Evolutionary conservation across 2,329 filamentous ascomycete species (phyloP).

Genomic region (Cytospora schulzeri): DNA sequence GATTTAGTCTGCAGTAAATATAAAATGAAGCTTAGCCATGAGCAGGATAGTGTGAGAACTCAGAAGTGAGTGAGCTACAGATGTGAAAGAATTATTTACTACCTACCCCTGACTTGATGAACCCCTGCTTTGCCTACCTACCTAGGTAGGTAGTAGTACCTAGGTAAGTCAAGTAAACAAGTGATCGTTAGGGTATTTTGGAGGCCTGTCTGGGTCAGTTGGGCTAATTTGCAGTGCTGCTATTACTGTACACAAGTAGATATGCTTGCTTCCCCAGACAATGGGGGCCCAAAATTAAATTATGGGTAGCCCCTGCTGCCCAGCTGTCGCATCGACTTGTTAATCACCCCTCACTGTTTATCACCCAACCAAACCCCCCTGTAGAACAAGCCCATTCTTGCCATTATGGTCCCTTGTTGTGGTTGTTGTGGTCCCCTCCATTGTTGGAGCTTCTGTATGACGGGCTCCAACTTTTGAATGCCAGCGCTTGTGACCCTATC

Average conservation of each 20-base stretch:
- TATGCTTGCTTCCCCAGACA: neutral
- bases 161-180: neutral
- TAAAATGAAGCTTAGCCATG: neutral
- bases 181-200: too few species aligned
- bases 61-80: neutral
- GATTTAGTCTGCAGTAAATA: neutral
- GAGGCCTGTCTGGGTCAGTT: too few species aligned
- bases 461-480: neutral
- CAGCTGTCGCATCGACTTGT: neutral
- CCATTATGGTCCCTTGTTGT: neutral
- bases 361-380: neutral
- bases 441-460: neutral
- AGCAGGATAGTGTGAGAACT: neutral
- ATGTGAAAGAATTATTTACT: neutral
- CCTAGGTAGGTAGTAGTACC: neutral
- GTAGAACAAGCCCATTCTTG: neutral
- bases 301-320: neutral
- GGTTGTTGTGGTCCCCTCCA: neutral
- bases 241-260: neutral
- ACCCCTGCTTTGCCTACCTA: neutral
- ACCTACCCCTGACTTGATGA: neutral
- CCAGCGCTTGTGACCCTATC: slow-evolving; percentile 17
- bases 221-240: neutral
- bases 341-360: neutral
- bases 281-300: neutral